Percentiles rank a stretch among this genome's conserved stretches.
Conservation (phyloP, 768 basidiomycete species). For the Imleria badia region DNA sequence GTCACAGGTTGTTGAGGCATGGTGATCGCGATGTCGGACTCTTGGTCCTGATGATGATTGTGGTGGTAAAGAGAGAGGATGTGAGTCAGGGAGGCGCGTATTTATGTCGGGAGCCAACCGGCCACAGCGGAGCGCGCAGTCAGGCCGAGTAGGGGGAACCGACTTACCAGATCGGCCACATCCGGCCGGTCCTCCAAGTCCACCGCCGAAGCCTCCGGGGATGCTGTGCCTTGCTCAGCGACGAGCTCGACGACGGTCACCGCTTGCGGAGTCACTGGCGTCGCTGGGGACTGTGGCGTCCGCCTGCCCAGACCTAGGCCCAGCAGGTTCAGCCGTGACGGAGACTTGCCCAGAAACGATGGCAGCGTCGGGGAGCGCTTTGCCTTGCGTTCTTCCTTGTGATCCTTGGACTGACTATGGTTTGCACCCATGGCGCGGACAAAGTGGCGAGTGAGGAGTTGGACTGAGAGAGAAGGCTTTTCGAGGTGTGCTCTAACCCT, state of each 20-base stretch:
- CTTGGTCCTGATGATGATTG: constrained; percentile 20
- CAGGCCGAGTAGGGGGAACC: background rate
- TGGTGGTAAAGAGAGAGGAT: constrained; percentile 5
- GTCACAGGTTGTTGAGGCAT: constrained; percentile 37
- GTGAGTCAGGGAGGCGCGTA: constrained; percentile 11
- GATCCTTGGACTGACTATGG: constrained; percentile 26
- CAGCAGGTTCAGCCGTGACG: constrained; percentile 31
- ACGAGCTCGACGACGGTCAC: constrained; percentile 4
- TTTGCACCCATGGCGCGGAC: constrained; percentile 25
- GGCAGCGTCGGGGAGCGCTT: constrained; percentile 27
- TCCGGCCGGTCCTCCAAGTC: constrained; percentile 30
- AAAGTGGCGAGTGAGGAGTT: background rate
- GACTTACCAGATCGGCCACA: constrained; percentile 17
- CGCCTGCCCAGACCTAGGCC: constrained; percentile 26
- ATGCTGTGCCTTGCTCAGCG: constrained; percentile 20
- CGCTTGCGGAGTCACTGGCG: constrained; percentile 26
- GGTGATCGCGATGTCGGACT: constrained; percentile 2
- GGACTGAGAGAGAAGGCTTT: background rate
- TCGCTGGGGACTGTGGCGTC: constrained; percentile 31
- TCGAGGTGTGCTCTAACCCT: constrained; percentile 16
- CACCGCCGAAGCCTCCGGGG: constrained; percentile 20
- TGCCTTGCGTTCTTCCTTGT: constrained; percentile 20
- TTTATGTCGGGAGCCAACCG: constrained; percentile 9
- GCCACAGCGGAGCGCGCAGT: constrained; percentile 17
- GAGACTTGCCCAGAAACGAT: constrained; percentile 25